phyloP scores from a whole-genome alignment of 805 yeast genomes.

The Ogataea zsoltii region DNA sequence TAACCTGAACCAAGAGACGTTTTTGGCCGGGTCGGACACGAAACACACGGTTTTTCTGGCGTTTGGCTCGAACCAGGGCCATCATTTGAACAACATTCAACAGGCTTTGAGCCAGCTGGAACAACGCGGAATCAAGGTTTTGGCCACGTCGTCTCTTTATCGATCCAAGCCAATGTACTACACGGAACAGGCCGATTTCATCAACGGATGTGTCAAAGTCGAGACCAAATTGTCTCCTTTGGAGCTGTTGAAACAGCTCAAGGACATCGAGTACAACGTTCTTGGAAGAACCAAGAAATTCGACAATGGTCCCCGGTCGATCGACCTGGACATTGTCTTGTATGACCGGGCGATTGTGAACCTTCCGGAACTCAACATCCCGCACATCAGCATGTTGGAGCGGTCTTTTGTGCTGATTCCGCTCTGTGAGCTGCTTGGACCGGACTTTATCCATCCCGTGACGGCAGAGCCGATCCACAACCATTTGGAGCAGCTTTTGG shows the following conservation, averaged over 20 bases:
- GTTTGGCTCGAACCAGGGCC: slow-evolving; percentile 87
- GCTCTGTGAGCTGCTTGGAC: slow-evolving; percentile 73
- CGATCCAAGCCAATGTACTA: slow-evolving; percentile 93
- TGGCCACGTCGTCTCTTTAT: slow-evolving; percentile 73
- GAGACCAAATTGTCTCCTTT: slow-evolving; percentile 64
- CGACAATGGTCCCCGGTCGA: slow-evolving; percentile 89
- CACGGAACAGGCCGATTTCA: slow-evolving; percentile 74
- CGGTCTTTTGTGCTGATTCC: slow-evolving; percentile 91
- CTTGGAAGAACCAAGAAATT: slow-evolving; percentile 72
- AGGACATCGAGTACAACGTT: slow-evolving; percentile 74
- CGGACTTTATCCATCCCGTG: slow-evolving; percentile 73
- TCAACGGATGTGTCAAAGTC: slow-evolving; percentile 78
- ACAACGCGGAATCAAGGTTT: slow-evolving; percentile 43
- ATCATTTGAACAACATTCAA: slow-evolving; percentile 61
- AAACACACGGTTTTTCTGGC: slow-evolving; percentile 70
- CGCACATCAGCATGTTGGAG: slow-evolving; percentile 87
- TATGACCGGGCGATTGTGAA: slow-evolving; percentile 63
- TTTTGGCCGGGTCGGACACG: neutral
- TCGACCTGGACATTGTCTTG: slow-evolving; percentile 84
- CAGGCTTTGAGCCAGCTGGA: slow-evolving; percentile 52
- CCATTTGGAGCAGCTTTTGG: slow-evolving; percentile 53
- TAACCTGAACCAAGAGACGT: slow-evolving; percentile 30
- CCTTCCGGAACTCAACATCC: slow-evolving; percentile 63
- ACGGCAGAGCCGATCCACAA: slow-evolving; percentile 77
- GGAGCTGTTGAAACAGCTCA: slow-evolving; percentile 59